These are phyloP conservation scores for Candida coquimbonensis DNA, from an alignment of 805 yeast genomes.

Conservation along the genomic window DNA sequence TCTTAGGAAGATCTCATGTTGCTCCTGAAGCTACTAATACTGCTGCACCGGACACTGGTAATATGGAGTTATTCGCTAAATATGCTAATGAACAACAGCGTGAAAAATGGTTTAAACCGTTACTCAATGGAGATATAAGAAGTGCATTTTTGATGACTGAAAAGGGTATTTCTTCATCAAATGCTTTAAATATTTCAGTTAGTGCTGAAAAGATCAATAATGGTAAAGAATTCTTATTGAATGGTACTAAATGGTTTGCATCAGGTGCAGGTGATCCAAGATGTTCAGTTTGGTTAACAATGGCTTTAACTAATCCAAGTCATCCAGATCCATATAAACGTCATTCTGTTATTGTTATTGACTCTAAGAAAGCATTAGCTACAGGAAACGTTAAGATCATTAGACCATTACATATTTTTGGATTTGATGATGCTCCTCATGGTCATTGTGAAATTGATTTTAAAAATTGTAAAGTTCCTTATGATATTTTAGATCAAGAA, in stretches of 20 bases:
- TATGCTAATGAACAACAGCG: slow-evolving; percentile 36
- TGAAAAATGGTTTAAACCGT: slow-evolving; percentile 44
- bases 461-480: slow-evolving; percentile 39
- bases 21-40: slow-evolving; percentile 59
- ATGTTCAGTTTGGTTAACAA: slow-evolving; percentile 31
- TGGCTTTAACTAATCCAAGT: slow-evolving; percentile 24
- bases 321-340: slow-evolving; percentile 34
- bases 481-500: slow-evolving; percentile 34
- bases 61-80: slow-evolving; percentile 36
- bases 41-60: slow-evolving; percentile 60
- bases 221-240: slow-evolving; percentile 41
- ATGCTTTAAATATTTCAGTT: slow-evolving; percentile 51
- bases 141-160: slow-evolving; percentile 65
- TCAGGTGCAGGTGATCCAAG: slow-evolving; percentile 68
- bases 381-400: slow-evolving; percentile 41
- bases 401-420: slow-evolving; percentile 48
- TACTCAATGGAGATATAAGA: slow-evolving; percentile 47
- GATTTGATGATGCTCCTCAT: slow-evolving; percentile 65
- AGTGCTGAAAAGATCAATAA: slow-evolving; percentile 30
- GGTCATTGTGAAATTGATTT: slow-evolving; percentile 61
- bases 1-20: slow-evolving; percentile 45
- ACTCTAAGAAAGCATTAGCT: slow-evolving; percentile 40
- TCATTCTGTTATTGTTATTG: slow-evolving; percentile 52
- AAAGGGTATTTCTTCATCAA: slow-evolving; percentile 51
- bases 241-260: slow-evolving; percentile 66